Conservation (phyloP, 2,329 filamentous ascomycete genomes). For the Fusarium sambucinum region DNA sequence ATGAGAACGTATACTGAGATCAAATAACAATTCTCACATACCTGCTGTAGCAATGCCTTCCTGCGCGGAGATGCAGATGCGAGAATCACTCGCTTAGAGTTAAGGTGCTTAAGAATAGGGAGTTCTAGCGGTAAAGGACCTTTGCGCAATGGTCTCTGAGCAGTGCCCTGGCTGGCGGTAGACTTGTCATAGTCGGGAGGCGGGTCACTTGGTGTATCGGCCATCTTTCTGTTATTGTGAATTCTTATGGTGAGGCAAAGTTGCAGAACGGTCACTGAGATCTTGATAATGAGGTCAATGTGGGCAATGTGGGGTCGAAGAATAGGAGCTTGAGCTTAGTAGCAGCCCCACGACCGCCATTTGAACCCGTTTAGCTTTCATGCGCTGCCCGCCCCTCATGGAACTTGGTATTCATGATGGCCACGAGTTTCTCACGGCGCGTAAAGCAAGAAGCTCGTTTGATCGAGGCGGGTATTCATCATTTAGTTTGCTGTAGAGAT, state of each 20-base stretch:
- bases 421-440: background rate
- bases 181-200: slow-evolving; percentile 62
- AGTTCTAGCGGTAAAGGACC: slow-evolving; percentile 78
- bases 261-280: slow-evolving; percentile 15
- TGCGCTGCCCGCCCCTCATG: slow-evolving; percentile 37
- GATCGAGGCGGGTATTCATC: too few species aligned
- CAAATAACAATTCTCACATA: slow-evolving; percentile 48
- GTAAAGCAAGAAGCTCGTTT: background rate
- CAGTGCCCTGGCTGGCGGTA: slow-evolving; percentile 53
- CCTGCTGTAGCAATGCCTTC: slow-evolving; percentile 81
- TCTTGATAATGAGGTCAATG: slow-evolving; percentile 45
- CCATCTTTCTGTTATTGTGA: slow-evolving; percentile 40
- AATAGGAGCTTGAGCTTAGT: slow-evolving; percentile 39
- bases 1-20: slow-evolving; percentile 21
- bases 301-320: slow-evolving; percentile 48
- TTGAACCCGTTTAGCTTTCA: slow-evolving; percentile 32
- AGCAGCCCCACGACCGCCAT: slow-evolving; percentile 33
- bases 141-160: slow-evolving; percentile 54
- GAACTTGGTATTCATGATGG: slow-evolving; percentile 29
- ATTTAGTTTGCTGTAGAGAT: accelerated
- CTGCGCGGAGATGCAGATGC: slow-evolving; percentile 90
- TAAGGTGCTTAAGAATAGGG: slow-evolving; percentile 81
- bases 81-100: slow-evolving; percentile 84
- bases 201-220: slow-evolving; percentile 53
- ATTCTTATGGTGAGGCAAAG: slow-evolving; percentile 20